phyloP scores from a whole-genome alignment of 768 basidiomycete species.

The Saitozyma podzolica region DNA sequence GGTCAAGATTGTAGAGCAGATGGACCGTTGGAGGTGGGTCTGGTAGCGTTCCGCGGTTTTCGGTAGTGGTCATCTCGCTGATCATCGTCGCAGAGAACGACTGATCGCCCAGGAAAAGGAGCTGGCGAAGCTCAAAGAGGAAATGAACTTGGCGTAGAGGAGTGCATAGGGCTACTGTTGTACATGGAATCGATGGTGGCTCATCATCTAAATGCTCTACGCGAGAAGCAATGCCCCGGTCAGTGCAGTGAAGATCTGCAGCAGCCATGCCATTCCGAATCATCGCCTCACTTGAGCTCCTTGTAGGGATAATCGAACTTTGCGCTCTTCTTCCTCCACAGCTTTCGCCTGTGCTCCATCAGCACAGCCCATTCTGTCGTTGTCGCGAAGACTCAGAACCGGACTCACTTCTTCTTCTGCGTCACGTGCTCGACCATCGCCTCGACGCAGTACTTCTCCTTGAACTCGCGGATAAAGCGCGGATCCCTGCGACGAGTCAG shows the following conservation, averaged over 20 bases:
- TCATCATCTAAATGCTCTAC: too few relatives aligned
- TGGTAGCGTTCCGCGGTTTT: neutral
- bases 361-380: slow-evolving; percentile 1
- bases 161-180: slow-evolving; percentile 3
- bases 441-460: slow-evolving; percentile 75
- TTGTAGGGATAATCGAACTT: slow-evolving; percentile 82
- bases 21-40: slow-evolving; percentile 65
- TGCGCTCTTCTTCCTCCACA: slow-evolving; percentile 51
- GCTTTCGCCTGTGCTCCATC: slow-evolving; percentile 67
- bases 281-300: slow-evolving; percentile 54
- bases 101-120: slow-evolving; percentile 83
- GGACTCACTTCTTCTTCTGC: slow-evolving; percentile 84
- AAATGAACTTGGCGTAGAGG: slow-evolving; percentile 27
- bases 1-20: slow-evolving; percentile 69
- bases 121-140: slow-evolving; percentile 66
- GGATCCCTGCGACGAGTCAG: slow-evolving; percentile 69
- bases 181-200: neutral
- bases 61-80: slow-evolving; percentile 9
- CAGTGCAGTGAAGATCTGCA: neutral
- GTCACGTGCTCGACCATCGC: slow-evolving; percentile 79
- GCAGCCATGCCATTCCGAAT: neutral
- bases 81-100: slow-evolving; percentile 46
- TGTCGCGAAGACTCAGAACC: neutral
- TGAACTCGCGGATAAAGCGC: slow-evolving; percentile 91
- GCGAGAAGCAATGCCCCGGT: neutral